These are phyloP conservation scores for Chrysanthemum lavandulifolium DNA, from an alignment of 129 eudicot genomes.

Conservation along the genomic window DNA sequence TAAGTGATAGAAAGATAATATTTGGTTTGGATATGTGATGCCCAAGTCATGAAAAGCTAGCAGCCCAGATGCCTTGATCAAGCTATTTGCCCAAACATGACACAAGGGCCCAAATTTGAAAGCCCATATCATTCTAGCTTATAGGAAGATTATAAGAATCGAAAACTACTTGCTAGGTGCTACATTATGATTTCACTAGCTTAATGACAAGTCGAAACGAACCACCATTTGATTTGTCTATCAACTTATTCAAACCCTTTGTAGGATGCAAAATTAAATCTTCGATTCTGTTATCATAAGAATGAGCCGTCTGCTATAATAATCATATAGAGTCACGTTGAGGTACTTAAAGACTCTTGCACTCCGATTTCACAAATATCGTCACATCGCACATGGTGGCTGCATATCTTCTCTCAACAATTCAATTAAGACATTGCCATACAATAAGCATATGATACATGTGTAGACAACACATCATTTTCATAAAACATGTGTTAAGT, in stretches of 20 bases:
- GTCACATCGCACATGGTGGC: neutral
- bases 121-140: neutral
- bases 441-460: neutral
- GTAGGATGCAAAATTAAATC: no score
- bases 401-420: neutral
- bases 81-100: neutral
- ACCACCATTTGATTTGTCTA: neutral
- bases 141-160: neutral
- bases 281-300: neutral
- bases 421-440: conserved; percentile 1
- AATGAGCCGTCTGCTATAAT: neutral
- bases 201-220: neutral
- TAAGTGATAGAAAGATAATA: no score
- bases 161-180: no score
- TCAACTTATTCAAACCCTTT: no score
- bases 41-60: neutral
- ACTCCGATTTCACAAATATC: neutral
- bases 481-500: neutral
- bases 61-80: neutral
- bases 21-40: neutral
- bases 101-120: neutral
- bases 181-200: neutral
- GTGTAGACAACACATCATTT: neutral
- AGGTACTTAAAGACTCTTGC: neutral
- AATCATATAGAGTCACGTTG: neutral